Conservation (phyloP, 257 asterid species). For the Oldenlandia corymbosa region DNA sequence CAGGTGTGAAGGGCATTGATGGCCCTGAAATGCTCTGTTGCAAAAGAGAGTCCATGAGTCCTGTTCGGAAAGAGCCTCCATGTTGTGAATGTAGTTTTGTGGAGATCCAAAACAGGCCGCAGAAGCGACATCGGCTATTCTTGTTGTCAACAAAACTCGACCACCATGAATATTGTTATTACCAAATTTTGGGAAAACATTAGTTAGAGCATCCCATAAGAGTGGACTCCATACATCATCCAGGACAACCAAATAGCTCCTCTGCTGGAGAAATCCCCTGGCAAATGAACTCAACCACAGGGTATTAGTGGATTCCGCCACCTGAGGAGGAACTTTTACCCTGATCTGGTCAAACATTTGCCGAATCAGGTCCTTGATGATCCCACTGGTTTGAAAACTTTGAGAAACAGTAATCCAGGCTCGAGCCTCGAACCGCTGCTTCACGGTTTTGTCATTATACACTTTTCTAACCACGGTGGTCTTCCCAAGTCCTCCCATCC, state of each 20-base stretch:
- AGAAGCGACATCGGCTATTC: not conserved
- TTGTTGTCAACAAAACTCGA: conserved; percentile 30
- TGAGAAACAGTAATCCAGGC: conserved; percentile 35
- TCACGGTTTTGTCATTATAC: conserved; percentile 20
- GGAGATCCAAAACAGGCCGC: not conserved
- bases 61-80: conserved; percentile 13
- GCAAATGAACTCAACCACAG: conserved; percentile 13
- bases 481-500: conserved; percentile 39
- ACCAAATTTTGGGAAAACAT: conserved; percentile 29
- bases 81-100: conserved; percentile 2
- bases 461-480: conserved; percentile 37
- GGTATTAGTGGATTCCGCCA: conserved; percentile 5
- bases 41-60: conserved; percentile 8
- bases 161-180: conserved; percentile 17
- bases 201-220: conserved; percentile 30
- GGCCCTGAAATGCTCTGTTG: conserved; percentile 16
- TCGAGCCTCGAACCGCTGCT: conserved; percentile 24
- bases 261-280: conserved; percentile 15
- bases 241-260: conserved; percentile 24
- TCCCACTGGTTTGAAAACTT: conserved; percentile 19
- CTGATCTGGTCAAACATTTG: conserved; percentile 25
- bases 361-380: conserved; percentile 18
- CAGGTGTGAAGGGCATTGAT: conserved; percentile 20
- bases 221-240: conserved; percentile 28
- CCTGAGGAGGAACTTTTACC: conserved; percentile 10